These are phyloP conservation scores for Blakeslea trispora DNA, from an alignment of 371 early-diverging fungal genomes.

Conservation along the genomic window DNA sequence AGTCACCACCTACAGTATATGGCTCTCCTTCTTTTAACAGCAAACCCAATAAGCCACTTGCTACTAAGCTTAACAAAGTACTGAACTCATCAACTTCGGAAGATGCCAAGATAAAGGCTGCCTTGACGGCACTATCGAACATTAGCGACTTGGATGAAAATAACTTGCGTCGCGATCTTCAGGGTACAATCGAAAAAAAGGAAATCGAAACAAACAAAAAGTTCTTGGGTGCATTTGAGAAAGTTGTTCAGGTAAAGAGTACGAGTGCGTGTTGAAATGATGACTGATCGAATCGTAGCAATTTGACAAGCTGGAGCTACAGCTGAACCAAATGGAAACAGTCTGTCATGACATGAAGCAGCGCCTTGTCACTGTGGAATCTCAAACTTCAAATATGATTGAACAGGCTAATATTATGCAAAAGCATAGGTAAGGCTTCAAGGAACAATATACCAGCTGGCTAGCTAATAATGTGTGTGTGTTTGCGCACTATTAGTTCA, in stretches of 20 bases:
- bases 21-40: constrained; percentile 30
- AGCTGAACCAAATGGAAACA: constrained; percentile 59
- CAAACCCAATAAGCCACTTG: constrained; percentile 51
- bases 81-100: constrained; percentile 54
- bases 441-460: constrained; percentile 5
- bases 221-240: constrained; percentile 64
- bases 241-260: constrained; percentile 56
- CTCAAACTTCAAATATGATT: constrained; percentile 62
- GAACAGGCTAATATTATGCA: constrained; percentile 69
- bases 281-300: constrained; percentile 43
- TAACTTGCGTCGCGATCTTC: constrained; percentile 59
- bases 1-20: background rate
- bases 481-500: constrained; percentile 29
- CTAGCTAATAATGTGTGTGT: background rate
- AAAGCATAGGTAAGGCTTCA: constrained; percentile 65
- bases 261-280: background rate
- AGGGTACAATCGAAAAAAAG: constrained; percentile 72
- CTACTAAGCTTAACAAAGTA: constrained; percentile 59
- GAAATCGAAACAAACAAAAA: constrained; percentile 63
- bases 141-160: constrained; percentile 64
- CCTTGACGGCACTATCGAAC: constrained; percentile 68
- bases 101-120: constrained; percentile 60
- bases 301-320: constrained; percentile 55
- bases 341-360: constrained; percentile 67
- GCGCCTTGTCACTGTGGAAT: constrained; percentile 52